Evolutionary conservation across 441 rosid genomes (phyloP), one percentile per base, ranked within the genome.

Genomic region (Pelargonium citronellum): DNA sequence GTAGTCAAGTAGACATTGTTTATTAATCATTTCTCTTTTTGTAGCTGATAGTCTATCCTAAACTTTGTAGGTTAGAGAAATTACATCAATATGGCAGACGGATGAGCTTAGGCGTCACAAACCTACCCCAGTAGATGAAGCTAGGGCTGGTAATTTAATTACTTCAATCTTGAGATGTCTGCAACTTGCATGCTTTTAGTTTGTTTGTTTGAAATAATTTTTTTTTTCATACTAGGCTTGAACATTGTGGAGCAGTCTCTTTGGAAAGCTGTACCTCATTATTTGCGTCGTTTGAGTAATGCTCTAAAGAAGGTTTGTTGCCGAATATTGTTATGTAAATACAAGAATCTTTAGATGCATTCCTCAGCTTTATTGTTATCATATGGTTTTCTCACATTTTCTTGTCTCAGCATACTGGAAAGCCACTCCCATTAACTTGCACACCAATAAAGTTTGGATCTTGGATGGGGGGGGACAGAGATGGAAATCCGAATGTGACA

Each of bases 401-500:
- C 61, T 72, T 17, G 55, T 66, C 71, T 71, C 75, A 92, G 98
- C 89, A 89, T 73, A 87, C 97, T 19, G 97, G 98, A 74, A 86
- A 81, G 75, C 83, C 96, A 37, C 96, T 92, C 71, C 98, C 98
- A 67, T 85, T 92, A 71, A 92, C 92, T 75, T 87, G 96, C 84
- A 88, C 98, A 1, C 98, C 98, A 7, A 92, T 92, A 77, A 92
- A 80, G 76, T 89, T 92, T 78, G 98, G 98, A 22, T 91, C 98
- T 74, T 91, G 98, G 98, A 92, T 92, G 98, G 98, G 98, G 69
- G 98, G 98, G 78, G 98, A 92, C 75, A 89, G 98, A 82, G 97
- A 91, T 86, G 98, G 98, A 79, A 92, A 92, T 82, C 98, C 98
- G 41, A 93, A 86, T 85, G 97, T 93, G 57, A 93, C 97, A 19